Base-by-base conservation (phyloP, 805 yeast species). In the Naumovozyma castellii region DNA sequence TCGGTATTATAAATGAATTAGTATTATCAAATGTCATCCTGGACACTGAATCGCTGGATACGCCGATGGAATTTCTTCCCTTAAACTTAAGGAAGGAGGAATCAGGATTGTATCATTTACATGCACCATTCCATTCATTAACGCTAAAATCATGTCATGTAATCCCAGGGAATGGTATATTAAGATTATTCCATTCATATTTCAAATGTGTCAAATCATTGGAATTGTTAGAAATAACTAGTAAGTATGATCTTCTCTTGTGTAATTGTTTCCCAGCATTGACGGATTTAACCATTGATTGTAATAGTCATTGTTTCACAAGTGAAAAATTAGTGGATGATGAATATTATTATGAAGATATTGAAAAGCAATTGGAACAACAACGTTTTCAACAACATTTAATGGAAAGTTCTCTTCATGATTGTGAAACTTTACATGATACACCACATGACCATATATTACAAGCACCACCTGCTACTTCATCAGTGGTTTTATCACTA, bases 191-290 rank as follows among this genome's bases (percentile, higher is more conserved):
- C 20, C 55, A 65, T 19, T 59, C 56, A 1, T 62, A 74, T 35
- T 75, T 76, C 45, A 56, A 56, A 35, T 53, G 63, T 22, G 72
- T 73, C 1, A 48, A 51, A 6, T 44, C 49, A 5, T 52, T 77
- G 14, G 56, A 61, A 34, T 54, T 77, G 27, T 41, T 58, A 9
- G 57, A 65, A 20, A 53, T 75, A 14, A 57, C 57, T 22, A 64
- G 71, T 22, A 67, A 67, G 22, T 64, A 57, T 27, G 80, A 75
- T 46, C 59, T 77, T 29, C 63, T 77, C 3, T 45, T 74, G 22
- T 69, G 72, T 36, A 75, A 71, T 48, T 65, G 66, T 42, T 72
- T 73, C 46, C 59, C 61, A 4, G 48, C 50, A 1, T 51, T 76
- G 18, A 44, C 59, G 5, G 56, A 61, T 10, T 43, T 77, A 17